Evolutionary conservation across 352 stramenopile genomes (phyloP).

Genomic region (Peronosclerospora sorghi): DNA sequence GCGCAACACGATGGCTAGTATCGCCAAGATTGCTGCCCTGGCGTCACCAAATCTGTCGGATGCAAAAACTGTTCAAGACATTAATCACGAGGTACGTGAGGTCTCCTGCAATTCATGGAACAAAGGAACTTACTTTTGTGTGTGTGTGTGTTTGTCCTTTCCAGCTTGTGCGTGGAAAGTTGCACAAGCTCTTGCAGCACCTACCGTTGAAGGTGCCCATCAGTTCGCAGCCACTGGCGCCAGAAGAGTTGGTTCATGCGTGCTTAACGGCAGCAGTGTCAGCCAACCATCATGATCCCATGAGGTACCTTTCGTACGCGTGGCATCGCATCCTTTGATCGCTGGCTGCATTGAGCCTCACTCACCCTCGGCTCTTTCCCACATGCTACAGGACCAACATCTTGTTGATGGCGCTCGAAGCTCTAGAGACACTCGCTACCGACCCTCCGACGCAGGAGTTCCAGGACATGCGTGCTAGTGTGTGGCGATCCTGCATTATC

Average conservation of each 20-base stretch:
- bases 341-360: neutral
- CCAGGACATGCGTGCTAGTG: slow-evolving; percentile 26
- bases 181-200: slow-evolving; percentile 56
- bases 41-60: slow-evolving; percentile 31
- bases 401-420: slow-evolving; percentile 61
- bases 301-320: slow-evolving; percentile 23
- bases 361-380: neutral
- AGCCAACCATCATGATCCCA: slow-evolving; percentile 31
- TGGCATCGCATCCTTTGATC: neutral
- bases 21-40: slow-evolving; percentile 69
- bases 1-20: slow-evolving; percentile 69
- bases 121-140: too few relatives aligned
- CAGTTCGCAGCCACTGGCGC: slow-evolving; percentile 25
- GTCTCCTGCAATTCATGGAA: too few relatives aligned
- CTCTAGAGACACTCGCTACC: slow-evolving; percentile 39
- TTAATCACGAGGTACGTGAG: slow-evolving; percentile 48
- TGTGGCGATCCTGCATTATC: slow-evolving; percentile 50
- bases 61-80: slow-evolving; percentile 30
- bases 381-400: slow-evolving; percentile 32
- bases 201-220: slow-evolving; percentile 33
- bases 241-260: slow-evolving; percentile 33
- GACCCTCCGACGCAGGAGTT: slow-evolving; percentile 28
- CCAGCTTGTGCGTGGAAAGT: slow-evolving; percentile 38
- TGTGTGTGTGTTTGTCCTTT: slow-evolving; percentile 3
- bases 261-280: slow-evolving; percentile 40